These are phyloP conservation scores for Diaporthe sp. DNA, from an alignment of 2,329 filamentous ascomycete species.

Conservation along the genomic window DNA sequence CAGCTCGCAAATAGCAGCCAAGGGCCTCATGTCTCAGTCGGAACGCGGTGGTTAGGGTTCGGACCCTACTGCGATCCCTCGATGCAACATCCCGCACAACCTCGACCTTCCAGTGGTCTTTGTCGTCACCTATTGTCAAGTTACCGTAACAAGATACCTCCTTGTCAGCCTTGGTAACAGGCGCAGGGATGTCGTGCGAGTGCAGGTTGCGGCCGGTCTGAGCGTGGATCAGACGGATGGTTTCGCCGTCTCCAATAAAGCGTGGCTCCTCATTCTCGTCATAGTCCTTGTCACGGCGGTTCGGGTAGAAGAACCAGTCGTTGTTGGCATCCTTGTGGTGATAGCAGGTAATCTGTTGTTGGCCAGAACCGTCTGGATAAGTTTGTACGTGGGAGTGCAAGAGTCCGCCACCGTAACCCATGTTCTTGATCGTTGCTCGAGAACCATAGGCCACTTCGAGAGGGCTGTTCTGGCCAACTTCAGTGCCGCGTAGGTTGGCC, in stretches of 20 bases:
- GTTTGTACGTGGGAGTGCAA: conserved; percentile 97
- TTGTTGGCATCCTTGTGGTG: conserved; percentile 99
- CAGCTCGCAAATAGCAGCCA: conserved; percentile 93
- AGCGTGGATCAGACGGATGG: conserved; percentile 89
- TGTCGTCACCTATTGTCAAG: conserved; percentile 92
- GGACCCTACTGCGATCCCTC: conserved; percentile 83
- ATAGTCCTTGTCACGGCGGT: conserved; percentile 80
- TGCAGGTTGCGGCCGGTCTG: conserved; percentile 98
- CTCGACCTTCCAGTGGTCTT: conserved; percentile 97
- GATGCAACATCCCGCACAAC: conserved; percentile 91
- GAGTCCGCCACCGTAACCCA: conserved; percentile 97
- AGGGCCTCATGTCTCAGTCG: conserved; percentile 84
- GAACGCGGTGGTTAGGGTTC: conserved; percentile 94
- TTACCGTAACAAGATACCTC: conserved; percentile 98
- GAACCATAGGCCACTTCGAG: conserved; percentile 92
- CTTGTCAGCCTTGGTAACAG: conserved; percentile 86
- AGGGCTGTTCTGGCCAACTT: conserved; percentile 94
- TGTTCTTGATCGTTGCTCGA: conserved; percentile 94
- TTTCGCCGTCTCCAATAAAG: conserved; percentile 81
- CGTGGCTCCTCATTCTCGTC: conserved; percentile 76
- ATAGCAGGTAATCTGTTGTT: conserved; percentile 99
- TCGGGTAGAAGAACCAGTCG: conserved; percentile 99
- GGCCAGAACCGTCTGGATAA: conserved; percentile 89
- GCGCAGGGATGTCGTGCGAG: conserved; percentile 90
- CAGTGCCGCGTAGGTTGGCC: conserved; percentile 92